Percentiles rank a stretch among this genome's conserved stretches.
phyloP scores from a whole-genome alignment of 2,329 filamentous ascomycete species.

The Cladobotryum protrusum region DNA sequence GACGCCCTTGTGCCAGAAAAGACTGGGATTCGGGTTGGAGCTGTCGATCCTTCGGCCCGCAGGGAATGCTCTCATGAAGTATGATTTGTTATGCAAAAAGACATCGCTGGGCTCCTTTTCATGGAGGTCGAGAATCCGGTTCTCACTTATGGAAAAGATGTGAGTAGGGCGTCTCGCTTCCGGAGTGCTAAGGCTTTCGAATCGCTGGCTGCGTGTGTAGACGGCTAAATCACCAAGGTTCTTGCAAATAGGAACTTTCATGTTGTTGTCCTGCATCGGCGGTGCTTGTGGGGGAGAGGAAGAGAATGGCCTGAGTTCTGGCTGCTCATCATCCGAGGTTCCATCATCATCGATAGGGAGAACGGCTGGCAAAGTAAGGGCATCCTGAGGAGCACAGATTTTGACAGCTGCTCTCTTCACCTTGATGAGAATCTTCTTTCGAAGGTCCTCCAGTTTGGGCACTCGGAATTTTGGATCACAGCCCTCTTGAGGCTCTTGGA shows the following conservation, averaged over 20 bases:
- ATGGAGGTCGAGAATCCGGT: conserved; percentile 56
- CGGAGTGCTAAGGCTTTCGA: conserved; percentile 63
- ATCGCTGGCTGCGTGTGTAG: conserved; percentile 82
- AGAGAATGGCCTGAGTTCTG: background rate
- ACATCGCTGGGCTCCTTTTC: conserved; percentile 64
- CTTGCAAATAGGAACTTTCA: conserved; percentile 59
- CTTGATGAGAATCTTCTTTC: conserved; percentile 77
- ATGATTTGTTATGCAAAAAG: conserved; percentile 79
- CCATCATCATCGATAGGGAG: conserved; percentile 32
- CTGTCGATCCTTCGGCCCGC: conserved; percentile 72
- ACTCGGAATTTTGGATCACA: conserved; percentile 50
- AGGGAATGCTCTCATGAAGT: conserved; percentile 89
- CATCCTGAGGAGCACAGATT: conserved; percentile 25
- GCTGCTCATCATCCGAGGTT: conserved; percentile 39
- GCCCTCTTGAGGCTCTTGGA: conserved; percentile 51
- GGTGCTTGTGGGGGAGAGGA: conserved; percentile 4
- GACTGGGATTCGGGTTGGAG: conserved; percentile 89
- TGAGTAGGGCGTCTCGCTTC: conserved; percentile 53
- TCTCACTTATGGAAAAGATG: conserved; percentile 87
- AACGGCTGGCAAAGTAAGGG: conserved; percentile 25
- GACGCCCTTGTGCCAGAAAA: conserved; percentile 87
- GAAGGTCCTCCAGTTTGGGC: conserved; percentile 64
- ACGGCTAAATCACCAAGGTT: conserved; percentile 69
- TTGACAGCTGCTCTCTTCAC: conserved; percentile 55
- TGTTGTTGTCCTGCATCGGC: conserved; percentile 19